Evolutionary conservation across 306 rosid genomes (phyloP).

Genomic region (Sphenostylis stenocarpa): DNA sequence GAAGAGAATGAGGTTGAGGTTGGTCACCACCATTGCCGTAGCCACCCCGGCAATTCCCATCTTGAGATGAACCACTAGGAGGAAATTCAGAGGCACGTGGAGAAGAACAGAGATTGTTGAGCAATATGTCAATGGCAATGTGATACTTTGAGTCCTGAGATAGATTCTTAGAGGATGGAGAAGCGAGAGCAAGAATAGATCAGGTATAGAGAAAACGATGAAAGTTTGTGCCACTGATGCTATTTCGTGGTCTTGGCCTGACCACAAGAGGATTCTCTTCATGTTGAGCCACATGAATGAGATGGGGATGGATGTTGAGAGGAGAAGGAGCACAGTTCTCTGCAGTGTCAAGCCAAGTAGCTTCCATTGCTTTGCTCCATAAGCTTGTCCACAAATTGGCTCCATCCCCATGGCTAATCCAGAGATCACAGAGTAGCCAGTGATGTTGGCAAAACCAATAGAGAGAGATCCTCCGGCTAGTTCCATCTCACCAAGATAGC

Average conservation of each 20-base stretch:
- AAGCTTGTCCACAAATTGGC: slow-evolving; percentile 97
- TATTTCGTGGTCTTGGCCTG: slow-evolving; percentile 89
- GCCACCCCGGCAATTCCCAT: slow-evolving; percentile 90
- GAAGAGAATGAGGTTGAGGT: slow-evolving; percentile 65
- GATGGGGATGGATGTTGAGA: slow-evolving; percentile 81
- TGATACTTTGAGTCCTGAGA: slow-evolving; percentile 77
- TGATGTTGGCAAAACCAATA: slow-evolving; percentile 94
- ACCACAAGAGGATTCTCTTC: slow-evolving; percentile 69
- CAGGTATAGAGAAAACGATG: slow-evolving; percentile 73
- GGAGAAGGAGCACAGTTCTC: slow-evolving; percentile 79
- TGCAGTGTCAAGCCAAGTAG: slow-evolving; percentile 82
- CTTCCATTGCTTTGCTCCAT: slow-evolving; percentile 90
- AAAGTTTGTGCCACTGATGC: slow-evolving; percentile 81
- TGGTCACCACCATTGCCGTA: slow-evolving; percentile 80
- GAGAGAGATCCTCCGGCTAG: slow-evolving; percentile 96
- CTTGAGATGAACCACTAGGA: slow-evolving; percentile 62
- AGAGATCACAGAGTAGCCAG: slow-evolving; percentile 98
- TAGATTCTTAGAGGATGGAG: slow-evolving; percentile 92
- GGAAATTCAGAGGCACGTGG: slow-evolving; percentile 76
- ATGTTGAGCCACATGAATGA: slow-evolving; percentile 86
- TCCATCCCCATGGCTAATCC: slow-evolving; percentile 99
- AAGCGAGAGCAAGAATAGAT: slow-evolving; percentile 80
- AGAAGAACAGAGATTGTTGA: slow-evolving; percentile 76
- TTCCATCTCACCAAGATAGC: slow-evolving; percentile 89
- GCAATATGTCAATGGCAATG: slow-evolving; percentile 80